A percentile compares a stretch with the other conserved stretches of the same genome.
Conservation (phyloP, 208 protist genomes). For the Leishmania tarentolae region DNA sequence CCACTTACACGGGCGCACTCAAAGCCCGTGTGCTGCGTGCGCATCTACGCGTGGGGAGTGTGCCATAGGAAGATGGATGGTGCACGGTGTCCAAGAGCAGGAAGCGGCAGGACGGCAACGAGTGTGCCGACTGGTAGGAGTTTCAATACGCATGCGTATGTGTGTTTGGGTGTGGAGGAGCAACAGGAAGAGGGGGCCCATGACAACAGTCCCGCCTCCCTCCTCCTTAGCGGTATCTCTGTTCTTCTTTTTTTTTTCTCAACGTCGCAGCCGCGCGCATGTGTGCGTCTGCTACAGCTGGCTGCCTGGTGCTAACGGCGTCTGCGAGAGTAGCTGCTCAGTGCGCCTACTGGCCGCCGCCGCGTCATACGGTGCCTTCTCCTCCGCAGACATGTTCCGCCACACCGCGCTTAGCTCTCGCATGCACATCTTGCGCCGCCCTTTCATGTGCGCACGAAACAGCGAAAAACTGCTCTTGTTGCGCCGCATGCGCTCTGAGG, state of each 20-base stretch:
- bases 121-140: not conserved
- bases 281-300: not conserved
- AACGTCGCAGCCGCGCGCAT: not conserved
- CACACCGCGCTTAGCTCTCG: slow-evolving; percentile 38
- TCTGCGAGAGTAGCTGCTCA: slow-evolving; percentile 4
- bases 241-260: not conserved
- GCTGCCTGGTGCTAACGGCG: not conserved
- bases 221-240: not conserved
- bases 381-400: slow-evolving; percentile 41
- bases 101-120: not conserved
- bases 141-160: not conserved
- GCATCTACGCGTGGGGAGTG: not conserved
- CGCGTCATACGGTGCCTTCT: slow-evolving; percentile 64
- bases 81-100: not conserved
- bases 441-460: slow-evolving; percentile 31
- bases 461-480: slow-evolving; percentile 34
- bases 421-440: slow-evolving; percentile 7
- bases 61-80: slow-evolving; percentile 5
- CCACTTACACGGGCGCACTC: not conserved
- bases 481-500: not conserved
- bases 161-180: not conserved
- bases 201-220: not conserved
- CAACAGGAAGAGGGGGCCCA: not conserved
- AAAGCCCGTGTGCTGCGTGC: not conserved
- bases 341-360: slow-evolving; percentile 53